A percentile compares a stretch with the other conserved stretches of the same genome.
phyloP scores from a whole-genome alignment of 2,329 filamentous ascomycete genomes.

The Penicillium rolfsii region DNA sequence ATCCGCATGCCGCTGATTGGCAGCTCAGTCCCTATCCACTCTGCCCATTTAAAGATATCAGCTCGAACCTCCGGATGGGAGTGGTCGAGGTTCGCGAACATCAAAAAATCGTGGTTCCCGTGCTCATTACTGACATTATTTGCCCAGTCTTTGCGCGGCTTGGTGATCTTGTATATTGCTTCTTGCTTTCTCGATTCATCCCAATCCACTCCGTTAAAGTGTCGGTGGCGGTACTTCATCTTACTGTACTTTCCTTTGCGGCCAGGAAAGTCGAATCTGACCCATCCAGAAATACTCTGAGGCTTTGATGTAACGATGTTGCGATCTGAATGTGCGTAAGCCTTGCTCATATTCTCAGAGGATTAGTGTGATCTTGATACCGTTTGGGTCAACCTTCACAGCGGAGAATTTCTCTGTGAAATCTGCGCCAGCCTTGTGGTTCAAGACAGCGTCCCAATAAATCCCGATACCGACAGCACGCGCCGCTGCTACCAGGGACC shows the following conservation, averaged over 20 bases:
- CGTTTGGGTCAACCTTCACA: conserved; percentile 62
- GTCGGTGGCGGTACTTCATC: conserved; percentile 67
- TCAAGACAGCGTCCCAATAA: conserved; percentile 72
- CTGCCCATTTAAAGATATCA: conserved; percentile 68
- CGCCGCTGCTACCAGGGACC: conserved; percentile 56
- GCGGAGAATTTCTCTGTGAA: conserved; percentile 64
- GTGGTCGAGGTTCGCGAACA: conserved; percentile 74
- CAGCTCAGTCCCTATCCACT: conserved; percentile 61
- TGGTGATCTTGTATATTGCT: conserved; percentile 68
- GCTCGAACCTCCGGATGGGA: conserved; percentile 63
- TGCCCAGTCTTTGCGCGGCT: conserved; percentile 67
- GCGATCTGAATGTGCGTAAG: conserved; percentile 38
- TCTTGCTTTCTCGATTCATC: conserved; percentile 60
- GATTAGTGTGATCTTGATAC: neutral
- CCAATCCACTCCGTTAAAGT: conserved; percentile 71
- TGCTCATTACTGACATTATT: conserved; percentile 63
- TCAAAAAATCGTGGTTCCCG: conserved; percentile 71
- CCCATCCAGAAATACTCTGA: conserved; percentile 69
- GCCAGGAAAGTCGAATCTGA: conserved; percentile 68
- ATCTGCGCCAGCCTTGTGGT: conserved; percentile 72
- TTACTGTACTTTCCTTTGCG: conserved; percentile 62
- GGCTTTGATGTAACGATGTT: conserved; percentile 58
- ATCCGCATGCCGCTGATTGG: conserved; percentile 69
- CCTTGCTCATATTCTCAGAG: no score
- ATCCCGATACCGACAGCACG: conserved; percentile 59